Base-by-base conservation (phyloP, 2,329 filamentous ascomycete species). In the Ceratocystis harringtonii region DNA sequence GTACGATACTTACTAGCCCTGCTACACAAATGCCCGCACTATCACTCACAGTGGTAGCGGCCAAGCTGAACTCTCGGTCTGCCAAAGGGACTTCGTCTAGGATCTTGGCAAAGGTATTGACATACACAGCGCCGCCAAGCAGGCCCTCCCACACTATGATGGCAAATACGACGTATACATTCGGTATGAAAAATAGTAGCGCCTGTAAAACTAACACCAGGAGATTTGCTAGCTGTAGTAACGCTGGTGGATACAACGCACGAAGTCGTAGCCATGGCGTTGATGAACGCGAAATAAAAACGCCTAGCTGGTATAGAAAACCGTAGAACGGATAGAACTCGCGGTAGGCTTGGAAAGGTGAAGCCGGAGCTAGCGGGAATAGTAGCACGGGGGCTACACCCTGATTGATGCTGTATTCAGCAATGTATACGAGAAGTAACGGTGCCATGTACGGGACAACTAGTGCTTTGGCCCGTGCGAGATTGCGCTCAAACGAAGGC, bases 381-480 rank as follows among this genome's bases (percentile, higher is more conserved):
- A 99, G 82, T 0, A 97, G 79, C 0, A 91, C 96, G 0, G 94
- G 92, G 0, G 90, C 81, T 0, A 97, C 90, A 44, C 92, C 92
- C 77, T 96, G 92, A 76, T 97, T 97, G 75, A 97, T 96, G 65
- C 89, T 73, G 74, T 99, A 99, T 77, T 99, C 94, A 66, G 92
- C 90, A 44, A 97, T 83, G 74, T 96, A 99, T 36, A 99, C 94
- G 17, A 97, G 78, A 43, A 97, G 80, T 15, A 99, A 80, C 0
- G 94, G 94, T 2, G 95, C 80, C 91, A 99, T 97, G 74, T 86
- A 87, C 0, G 84, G 84, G 57, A 95, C 78, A 72, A 96, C 87
- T 1, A 97, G 79, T 0, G 80, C 79, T 68, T 77, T 81, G 0
- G 87, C 84, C 3, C 89, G 86, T n/a, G 76, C 77, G 43, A 97